Percentiles rank a stretch among this genome's conserved stretches.
These are phyloP conservation scores for Thermoascus crustaceus DNA, from an alignment of 2,329 filamentous ascomycete species.

Conservation along the genomic window DNA sequence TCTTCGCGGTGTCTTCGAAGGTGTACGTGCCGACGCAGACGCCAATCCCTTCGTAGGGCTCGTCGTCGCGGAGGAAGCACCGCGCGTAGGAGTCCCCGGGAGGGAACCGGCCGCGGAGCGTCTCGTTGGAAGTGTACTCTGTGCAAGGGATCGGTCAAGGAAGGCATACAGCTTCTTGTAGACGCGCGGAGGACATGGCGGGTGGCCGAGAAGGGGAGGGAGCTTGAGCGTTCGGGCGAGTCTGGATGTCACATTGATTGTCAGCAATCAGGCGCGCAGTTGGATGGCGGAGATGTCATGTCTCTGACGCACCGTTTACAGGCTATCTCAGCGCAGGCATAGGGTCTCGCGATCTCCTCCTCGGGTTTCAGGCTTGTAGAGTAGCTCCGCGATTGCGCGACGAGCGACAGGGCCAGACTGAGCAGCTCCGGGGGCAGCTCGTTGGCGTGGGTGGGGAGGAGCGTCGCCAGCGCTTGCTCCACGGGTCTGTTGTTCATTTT, in stretches of 20 bases:
- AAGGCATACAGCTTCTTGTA: slow-evolving; percentile 80
- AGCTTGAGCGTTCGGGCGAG: slow-evolving; percentile 69
- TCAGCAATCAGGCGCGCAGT: neutral
- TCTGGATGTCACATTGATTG: slow-evolving; percentile 34
- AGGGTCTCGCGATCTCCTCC: slow-evolving; percentile 77
- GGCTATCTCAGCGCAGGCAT: slow-evolving; percentile 80
- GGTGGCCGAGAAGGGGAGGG: slow-evolving; percentile 64
- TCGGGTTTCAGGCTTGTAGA: slow-evolving; percentile 72
- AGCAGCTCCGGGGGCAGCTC: slow-evolving; percentile 61
- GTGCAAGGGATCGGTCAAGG: slow-evolving; percentile 60
- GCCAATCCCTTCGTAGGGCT: slow-evolving; percentile 31
- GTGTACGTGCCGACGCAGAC: slow-evolving; percentile 14
- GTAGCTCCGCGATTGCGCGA: slow-evolving; percentile 71
- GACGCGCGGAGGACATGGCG: slow-evolving; percentile 68
- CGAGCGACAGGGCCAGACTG: slow-evolving; percentile 62
- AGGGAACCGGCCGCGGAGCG: slow-evolving; percentile 23
- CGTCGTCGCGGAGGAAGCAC: slow-evolving; percentile 10
- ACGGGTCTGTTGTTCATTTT: slow-evolving; percentile 63
- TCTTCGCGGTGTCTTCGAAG: slow-evolving; percentile 22
- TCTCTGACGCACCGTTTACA: slow-evolving; percentile 72
- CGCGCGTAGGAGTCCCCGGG: slow-evolving; percentile 5
- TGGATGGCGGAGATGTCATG: too few species aligned
- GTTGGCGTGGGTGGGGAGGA: slow-evolving; percentile 65
- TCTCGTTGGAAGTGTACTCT: slow-evolving; percentile 26
- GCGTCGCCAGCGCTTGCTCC: slow-evolving; percentile 62